Conservation (phyloP, 805 yeast species). For the Blastobotrys muscicola region DNA sequence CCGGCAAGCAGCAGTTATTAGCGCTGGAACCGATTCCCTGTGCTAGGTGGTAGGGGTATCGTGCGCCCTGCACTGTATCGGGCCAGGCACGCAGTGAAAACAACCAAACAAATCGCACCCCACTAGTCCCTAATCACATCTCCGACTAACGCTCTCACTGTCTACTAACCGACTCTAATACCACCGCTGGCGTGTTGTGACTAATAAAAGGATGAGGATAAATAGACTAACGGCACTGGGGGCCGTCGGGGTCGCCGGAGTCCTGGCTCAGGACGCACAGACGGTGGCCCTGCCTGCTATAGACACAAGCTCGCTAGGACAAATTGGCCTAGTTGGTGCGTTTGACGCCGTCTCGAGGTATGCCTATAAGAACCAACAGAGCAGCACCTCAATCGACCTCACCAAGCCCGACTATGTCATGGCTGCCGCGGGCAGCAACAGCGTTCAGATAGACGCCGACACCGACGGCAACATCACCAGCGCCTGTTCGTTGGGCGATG, state of each 20-base stretch:
- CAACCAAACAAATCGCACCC: no score
- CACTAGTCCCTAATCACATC: no score
- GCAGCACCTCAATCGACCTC: slow-evolving; percentile 17
- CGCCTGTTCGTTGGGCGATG: slow-evolving; percentile 17
- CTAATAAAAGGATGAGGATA: neutral
- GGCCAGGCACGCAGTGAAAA: no score
- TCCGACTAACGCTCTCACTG: neutral
- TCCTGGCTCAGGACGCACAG: slow-evolving; percentile 7
- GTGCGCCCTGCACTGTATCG: no score
- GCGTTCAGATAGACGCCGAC: slow-evolving; percentile 17
- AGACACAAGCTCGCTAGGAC: slow-evolving; percentile 19
- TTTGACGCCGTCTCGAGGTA: slow-evolving; percentile 31
- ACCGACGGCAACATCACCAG: slow-evolving; percentile 15
- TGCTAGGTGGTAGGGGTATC: no score
- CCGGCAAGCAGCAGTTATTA: no score
- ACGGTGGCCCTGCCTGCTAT: slow-evolving; percentile 18
- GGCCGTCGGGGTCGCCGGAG: neutral
- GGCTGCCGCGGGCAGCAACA: slow-evolving; percentile 1
- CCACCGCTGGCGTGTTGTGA: neutral
- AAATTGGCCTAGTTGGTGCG: slow-evolving; percentile 29
- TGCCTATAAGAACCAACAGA: slow-evolving; percentile 29
- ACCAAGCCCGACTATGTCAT: neutral
- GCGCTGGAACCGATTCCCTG: no score
- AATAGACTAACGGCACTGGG: neutral
- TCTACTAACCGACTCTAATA: neutral